Percentiles rank a stretch among this genome's conserved stretches.
These are phyloP conservation scores for Obba rivulosa DNA, from an alignment of 768 basidiomycete genomes.

Conservation along the genomic window DNA sequence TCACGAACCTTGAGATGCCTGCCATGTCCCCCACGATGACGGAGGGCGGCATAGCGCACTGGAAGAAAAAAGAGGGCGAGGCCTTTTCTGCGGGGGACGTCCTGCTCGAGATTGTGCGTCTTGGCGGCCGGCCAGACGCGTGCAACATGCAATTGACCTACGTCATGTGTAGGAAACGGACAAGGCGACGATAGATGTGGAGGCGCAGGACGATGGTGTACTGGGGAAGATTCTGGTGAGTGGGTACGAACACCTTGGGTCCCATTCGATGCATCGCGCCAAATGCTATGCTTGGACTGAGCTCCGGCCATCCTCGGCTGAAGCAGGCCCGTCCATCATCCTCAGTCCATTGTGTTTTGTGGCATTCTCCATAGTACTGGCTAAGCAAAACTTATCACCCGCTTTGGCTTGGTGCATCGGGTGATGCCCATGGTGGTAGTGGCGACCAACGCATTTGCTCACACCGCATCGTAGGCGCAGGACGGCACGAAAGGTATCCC, in stretches of 20 bases:
- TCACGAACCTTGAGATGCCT: conserved; percentile 83
- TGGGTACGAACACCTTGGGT: too few species aligned
- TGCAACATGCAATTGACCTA: neutral
- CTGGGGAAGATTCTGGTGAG: conserved; percentile 86
- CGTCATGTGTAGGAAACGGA: conserved; percentile 68
- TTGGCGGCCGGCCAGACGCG: neutral
- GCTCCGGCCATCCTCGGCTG: neutral
- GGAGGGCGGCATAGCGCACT: conserved; percentile 84
- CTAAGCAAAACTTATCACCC: neutral
- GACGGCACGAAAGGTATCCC: conserved; percentile 82
- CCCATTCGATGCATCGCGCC: too few species aligned
- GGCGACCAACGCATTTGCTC: too few species aligned
- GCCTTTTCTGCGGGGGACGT: conserved; percentile 78
- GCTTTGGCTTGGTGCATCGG: too few species aligned
- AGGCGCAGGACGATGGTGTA: conserved; percentile 95
- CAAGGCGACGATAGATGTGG: conserved; percentile 96
- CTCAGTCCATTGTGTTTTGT: neutral
- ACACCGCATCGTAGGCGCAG: too few species aligned
- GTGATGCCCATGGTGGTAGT: too few species aligned
- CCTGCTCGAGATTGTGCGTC: conserved; percentile 79
- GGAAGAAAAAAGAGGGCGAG: conserved; percentile 89
- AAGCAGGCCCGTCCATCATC: neutral
- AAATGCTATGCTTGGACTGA: too few species aligned
- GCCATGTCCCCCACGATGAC: conserved; percentile 98
- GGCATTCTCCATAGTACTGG: neutral